Conservation (phyloP, 2,329 filamentous ascomycete genomes). For the Phialophora chinensis region DNA sequence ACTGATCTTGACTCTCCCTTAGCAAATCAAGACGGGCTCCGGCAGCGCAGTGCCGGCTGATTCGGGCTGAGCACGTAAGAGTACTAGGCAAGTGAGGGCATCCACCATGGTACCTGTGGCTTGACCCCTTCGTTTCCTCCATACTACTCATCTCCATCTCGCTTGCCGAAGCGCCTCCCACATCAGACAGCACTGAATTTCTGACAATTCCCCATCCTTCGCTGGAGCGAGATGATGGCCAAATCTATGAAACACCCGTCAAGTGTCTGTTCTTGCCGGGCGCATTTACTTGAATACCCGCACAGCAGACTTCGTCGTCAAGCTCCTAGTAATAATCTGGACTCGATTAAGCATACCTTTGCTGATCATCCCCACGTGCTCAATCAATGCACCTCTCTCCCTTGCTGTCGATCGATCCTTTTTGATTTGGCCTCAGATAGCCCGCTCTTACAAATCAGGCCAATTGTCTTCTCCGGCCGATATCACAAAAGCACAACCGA, state of each 20-base stretch:
- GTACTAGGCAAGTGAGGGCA: background rate
- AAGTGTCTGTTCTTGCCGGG: slow-evolving; percentile 12
- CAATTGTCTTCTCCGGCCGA: slow-evolving; percentile 10
- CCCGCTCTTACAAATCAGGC: slow-evolving; percentile 8
- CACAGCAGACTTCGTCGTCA: slow-evolving; percentile 3
- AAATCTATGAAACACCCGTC: slow-evolving; percentile 14
- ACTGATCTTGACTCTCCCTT: background rate
- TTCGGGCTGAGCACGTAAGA: slow-evolving; percentile 3
- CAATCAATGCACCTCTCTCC: slow-evolving; percentile 6
- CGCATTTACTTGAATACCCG: slow-evolving; percentile 2
- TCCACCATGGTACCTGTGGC: slow-evolving; percentile 9
- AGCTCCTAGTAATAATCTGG: background rate
- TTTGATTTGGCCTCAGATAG: slow-evolving; percentile 5
- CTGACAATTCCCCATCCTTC: slow-evolving; percentile 9
- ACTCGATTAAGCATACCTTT: slow-evolving; percentile 4
- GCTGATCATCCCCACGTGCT: slow-evolving; percentile 29
- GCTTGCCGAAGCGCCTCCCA: slow-evolving; percentile 11
- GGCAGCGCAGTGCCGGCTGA: background rate
- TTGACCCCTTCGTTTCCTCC: slow-evolving; percentile 13
- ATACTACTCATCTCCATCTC: slow-evolving; percentile 5
- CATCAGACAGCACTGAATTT: slow-evolving; percentile 11
- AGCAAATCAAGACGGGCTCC: background rate
- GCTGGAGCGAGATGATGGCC: slow-evolving; percentile 12
- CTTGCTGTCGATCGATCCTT: slow-evolving; percentile 22
- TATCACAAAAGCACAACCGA: slow-evolving; percentile 11